Base-by-base conservation (phyloP, 2,329 filamentous ascomycete genomes). In the Claviceps paspali region DNA sequence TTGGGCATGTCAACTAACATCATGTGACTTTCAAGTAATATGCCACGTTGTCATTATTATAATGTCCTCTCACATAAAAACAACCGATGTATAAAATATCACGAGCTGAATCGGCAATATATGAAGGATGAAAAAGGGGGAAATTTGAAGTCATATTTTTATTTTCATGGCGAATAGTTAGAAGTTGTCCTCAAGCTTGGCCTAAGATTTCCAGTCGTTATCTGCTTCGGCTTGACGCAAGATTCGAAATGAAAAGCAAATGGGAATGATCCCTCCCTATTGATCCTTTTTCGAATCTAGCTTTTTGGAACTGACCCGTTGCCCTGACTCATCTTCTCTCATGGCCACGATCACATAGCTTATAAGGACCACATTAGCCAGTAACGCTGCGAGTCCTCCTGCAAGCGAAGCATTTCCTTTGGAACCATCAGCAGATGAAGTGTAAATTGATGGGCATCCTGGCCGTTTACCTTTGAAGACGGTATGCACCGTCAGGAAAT, bases 331-430 rank as follows among this genome's bases (percentile, higher is more conserved):
- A 52, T 96, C 91, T 56, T 98, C 91, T 43, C 71, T 77, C 72
- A 94, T 87, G 4, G 91, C 91, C 15, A 94, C 84, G 39, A 95
- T 63, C 30, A 96, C 75, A 58, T 96, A 98, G n/a, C 71, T 76
- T 40, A 96, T 72, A 35, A 98, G 64, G 3, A 98, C 85, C 2
- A 92, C 72, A 49, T 98, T 98, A 10, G 91, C 91, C 56, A 92
- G 76, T 35, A 96, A 62, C 15, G 91, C 91, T 2, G 91, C 91
- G 24, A 82, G 65, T 1, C 76, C 86, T 11, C 87, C 91, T 3
- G 87, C 85, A 49, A 77, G 88, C 2, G 87, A 93, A 11, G 85
- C 73, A 59, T 94, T 94, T 47, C 86, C 88, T 93, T 17, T 5
- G 38, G 12, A 10, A 15, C 6, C 12, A 24, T 39, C 3, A 39